phyloP scores from a whole-genome alignment of 2,329 filamentous ascomycete genomes.

The Celoporthe dispersa region DNA sequence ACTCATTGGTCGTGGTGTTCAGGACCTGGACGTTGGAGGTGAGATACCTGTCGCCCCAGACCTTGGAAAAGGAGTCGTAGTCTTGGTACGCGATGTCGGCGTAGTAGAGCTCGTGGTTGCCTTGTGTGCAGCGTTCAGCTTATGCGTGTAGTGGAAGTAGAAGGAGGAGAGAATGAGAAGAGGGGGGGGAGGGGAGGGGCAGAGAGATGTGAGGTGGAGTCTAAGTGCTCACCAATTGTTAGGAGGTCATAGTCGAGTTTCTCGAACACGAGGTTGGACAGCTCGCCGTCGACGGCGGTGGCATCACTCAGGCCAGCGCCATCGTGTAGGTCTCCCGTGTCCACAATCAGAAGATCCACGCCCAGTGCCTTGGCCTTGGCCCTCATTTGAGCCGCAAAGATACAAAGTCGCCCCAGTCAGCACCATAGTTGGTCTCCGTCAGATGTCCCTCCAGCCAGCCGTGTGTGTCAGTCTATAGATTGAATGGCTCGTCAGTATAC shows the following conservation, averaged over 20 bases:
- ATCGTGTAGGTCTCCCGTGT: constrained; percentile 69
- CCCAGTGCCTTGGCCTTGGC: constrained; percentile 58
- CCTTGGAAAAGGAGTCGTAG: constrained; percentile 61
- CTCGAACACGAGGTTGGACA: constrained; percentile 54
- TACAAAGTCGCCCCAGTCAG: constrained; percentile 69
- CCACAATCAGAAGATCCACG: constrained; percentile 64
- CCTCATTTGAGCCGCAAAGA: constrained; percentile 65
- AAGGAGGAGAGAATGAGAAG: not conserved
- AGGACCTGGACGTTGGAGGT: constrained; percentile 52
- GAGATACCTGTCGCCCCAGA: constrained; percentile 53
- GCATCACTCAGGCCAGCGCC: constrained; percentile 66
- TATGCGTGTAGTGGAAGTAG: not conserved
- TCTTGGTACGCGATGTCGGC: constrained; percentile 65
- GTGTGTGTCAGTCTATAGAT: constrained; percentile 58
- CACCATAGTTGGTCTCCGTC: constrained; percentile 66
- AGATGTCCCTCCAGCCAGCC: constrained; percentile 65
- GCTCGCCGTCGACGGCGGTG: constrained; percentile 58
- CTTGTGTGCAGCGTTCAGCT: not conserved
- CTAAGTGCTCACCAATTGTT: constrained; percentile 40
- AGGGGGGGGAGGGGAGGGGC: too few species aligned
- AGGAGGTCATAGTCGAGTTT: constrained; percentile 49
- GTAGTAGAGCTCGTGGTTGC: constrained; percentile 69
- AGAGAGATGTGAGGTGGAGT: too few species aligned
- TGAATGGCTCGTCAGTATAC: not conserved
- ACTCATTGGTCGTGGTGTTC: constrained; percentile 44